These are phyloP conservation scores for Arabidopsis thaliana DNA, from an alignment of 345 rosid genomes.

Conservation along the genomic window DNA sequence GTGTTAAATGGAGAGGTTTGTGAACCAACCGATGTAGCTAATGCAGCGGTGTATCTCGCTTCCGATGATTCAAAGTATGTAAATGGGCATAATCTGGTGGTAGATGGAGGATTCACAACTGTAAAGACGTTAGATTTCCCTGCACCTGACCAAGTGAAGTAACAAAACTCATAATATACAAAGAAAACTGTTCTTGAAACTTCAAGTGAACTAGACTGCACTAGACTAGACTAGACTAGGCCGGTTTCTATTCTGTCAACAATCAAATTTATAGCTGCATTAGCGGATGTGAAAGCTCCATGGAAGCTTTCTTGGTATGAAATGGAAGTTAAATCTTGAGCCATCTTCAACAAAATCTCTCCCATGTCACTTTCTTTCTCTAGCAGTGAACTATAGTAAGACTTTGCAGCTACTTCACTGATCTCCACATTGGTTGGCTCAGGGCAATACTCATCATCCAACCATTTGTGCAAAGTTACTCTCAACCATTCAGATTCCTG, in stretches of 20 bases:
- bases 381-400: slow-evolving; percentile 59
- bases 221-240: neutral
- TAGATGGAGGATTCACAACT: slow-evolving; percentile 89
- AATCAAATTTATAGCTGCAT: slow-evolving; percentile 77
- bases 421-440: slow-evolving; percentile 87
- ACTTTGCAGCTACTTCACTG: slow-evolving; percentile 71
- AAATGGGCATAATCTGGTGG: slow-evolving; percentile 82
- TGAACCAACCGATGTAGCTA: slow-evolving; percentile 77
- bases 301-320: slow-evolving; percentile 91
- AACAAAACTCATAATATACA: slow-evolving; percentile 25
- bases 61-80: slow-evolving; percentile 86
- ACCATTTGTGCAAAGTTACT: slow-evolving; percentile 81
- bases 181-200: slow-evolving; percentile 33
- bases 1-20: slow-evolving; percentile 61
- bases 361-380: slow-evolving; percentile 70
- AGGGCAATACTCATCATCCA: slow-evolving; percentile 95
- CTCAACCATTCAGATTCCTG: slow-evolving; percentile 95
- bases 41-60: slow-evolving; percentile 82
- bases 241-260: slow-evolving; percentile 55
- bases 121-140: slow-evolving; percentile 62
- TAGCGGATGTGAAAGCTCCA: slow-evolving; percentile 88
- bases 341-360: slow-evolving; percentile 79
- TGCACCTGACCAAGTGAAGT: slow-evolving; percentile 52
- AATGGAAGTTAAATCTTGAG: slow-evolving; percentile 64
- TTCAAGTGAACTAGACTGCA: slow-evolving; percentile 8